Evolutionary conservation across 805 yeast species (phyloP).

Genomic region (Candida sithepensis): DNA sequence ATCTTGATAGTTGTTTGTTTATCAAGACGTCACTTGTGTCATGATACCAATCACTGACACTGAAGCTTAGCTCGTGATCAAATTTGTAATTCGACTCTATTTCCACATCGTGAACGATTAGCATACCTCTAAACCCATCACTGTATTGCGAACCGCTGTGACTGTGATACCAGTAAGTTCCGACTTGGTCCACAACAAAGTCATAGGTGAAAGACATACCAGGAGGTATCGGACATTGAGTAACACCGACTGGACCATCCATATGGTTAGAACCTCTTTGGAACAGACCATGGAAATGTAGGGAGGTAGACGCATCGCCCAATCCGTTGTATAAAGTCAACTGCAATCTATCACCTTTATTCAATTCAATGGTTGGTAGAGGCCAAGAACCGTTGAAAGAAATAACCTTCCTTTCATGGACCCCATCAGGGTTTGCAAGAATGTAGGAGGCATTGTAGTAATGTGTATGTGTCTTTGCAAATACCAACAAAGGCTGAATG

Average conservation of each 20-base stretch:
- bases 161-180: slow-evolving; percentile 84
- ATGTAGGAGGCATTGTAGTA: slow-evolving; percentile 58
- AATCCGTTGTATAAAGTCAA: slow-evolving; percentile 63
- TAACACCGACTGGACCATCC: slow-evolving; percentile 81
- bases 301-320: slow-evolving; percentile 44
- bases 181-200: slow-evolving; percentile 68
- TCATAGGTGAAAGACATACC: slow-evolving; percentile 66
- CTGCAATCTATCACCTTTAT: slow-evolving; percentile 59
- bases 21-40: slow-evolving; percentile 44
- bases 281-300: slow-evolving; percentile 79
- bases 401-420: slow-evolving; percentile 49
- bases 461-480: slow-evolving; percentile 47
- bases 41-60: slow-evolving; percentile 65
- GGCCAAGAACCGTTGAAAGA: slow-evolving; percentile 76
- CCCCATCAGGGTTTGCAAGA: slow-evolving; percentile 65
- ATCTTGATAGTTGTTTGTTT: slow-evolving; percentile 51
- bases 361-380: slow-evolving; percentile 61
- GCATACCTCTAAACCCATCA: slow-evolving; percentile 71
- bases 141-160: slow-evolving; percentile 75
- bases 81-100: slow-evolving; percentile 47
- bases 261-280: slow-evolving; percentile 57
- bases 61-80: slow-evolving; percentile 58
- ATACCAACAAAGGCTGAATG: slow-evolving; percentile 6
- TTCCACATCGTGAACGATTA: slow-evolving; percentile 56
- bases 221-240: slow-evolving; percentile 76